phyloP scores from a whole-genome alignment of 345 rosid species.

The Salix caprea region DNA sequence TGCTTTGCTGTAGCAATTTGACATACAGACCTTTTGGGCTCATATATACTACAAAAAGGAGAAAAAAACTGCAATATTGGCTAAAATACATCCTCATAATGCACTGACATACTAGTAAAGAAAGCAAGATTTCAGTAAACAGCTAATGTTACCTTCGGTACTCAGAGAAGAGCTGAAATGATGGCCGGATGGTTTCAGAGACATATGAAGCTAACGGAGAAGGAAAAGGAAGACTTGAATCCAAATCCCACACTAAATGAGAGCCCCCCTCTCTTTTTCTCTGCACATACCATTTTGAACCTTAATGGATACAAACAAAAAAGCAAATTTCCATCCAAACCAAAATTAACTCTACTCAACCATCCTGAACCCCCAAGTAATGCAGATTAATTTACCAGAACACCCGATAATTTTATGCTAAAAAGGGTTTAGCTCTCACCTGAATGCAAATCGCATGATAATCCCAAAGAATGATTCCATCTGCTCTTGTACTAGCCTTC shows the following conservation, averaged over 20 bases:
- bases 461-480: conserved; percentile 83
- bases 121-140: background rate
- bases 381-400: background rate
- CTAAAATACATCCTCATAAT: background rate
- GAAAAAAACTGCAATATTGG: background rate
- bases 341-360: background rate
- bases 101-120: background rate
- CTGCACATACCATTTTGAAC: conserved; percentile 26
- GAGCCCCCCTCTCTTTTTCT: conserved; percentile 44
- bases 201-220: conserved; percentile 56
- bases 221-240: conserved; percentile 79
- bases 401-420: background rate
- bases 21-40: background rate
- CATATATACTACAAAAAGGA: background rate
- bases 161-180: conserved; percentile 69
- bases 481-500: conserved; percentile 75
- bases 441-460: conserved; percentile 84
- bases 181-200: conserved; percentile 62
- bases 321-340: background rate
- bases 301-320: background rate
- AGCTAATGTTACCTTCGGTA: conserved; percentile 50
- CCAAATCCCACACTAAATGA: conserved; percentile 76
- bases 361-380: background rate
- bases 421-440: conserved; percentile 29
- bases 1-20: background rate